Evolutionary conservation across 2,329 filamentous ascomycete genomes (phyloP), one percentile per base, ranked within the genome.

Genomic region (Stromatinia cepivora): DNA sequence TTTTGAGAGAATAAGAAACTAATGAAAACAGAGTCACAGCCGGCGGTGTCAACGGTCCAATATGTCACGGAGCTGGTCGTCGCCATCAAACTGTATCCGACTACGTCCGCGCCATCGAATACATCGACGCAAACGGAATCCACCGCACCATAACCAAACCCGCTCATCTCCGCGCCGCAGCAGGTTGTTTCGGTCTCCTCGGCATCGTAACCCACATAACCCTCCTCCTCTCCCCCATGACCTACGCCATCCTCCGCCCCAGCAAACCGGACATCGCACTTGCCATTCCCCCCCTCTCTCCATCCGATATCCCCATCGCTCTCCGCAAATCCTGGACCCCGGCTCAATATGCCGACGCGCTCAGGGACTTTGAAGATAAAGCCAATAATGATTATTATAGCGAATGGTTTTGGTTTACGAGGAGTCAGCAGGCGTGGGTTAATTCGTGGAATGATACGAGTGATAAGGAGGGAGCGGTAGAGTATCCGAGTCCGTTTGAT

Each of bases 361-460:
- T 79, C 6, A 71, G 54, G 7, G 76, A 78, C 0, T 84, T 84
- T 69, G 78, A 82, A 69, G 71, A 75, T 2, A 76, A 78, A 3
- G 81, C 81, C 20, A 73, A 74, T 0, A 78, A 81, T 42, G 78
- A 81, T 62, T 84, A 82, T 71, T 84, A 84, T 67, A 75, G 78
- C 31, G 82, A 85, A 71, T 84, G 81, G 81, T 84, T 84, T 72
- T 85, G 82, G 83, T 84, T 84, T 70, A 80, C 83, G 0, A 83
- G 82, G 67, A 80, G 81, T 28, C 77, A 80, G 63, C 77, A 81
- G 54, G 78, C 79, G 6, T 84, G 82, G 82, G 79, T 84, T 25
- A 83, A 84, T 71, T 81, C 79, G 34, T 84, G 82, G 82, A 80
- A 83, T 67, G 77, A 76, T 34, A 78, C 78, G 10, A 69, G 73